Percentiles rank a stretch among this genome's conserved stretches.
These are phyloP conservation scores for Penicillium ochrochloron DNA, from an alignment of 495 filamentous ascomycete species.

Conservation along the genomic window DNA sequence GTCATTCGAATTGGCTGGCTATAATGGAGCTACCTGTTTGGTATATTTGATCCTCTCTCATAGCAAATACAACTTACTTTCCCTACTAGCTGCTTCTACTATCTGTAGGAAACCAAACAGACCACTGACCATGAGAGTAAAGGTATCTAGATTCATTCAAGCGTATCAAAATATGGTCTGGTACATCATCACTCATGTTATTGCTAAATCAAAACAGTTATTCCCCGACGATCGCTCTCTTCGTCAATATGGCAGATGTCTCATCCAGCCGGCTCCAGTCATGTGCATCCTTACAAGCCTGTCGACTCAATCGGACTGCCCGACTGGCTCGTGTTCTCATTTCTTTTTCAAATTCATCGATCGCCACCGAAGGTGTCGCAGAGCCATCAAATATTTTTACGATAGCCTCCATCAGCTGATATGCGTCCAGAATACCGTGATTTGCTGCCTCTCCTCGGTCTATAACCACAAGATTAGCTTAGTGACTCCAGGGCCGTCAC, in stretches of 20 bases:
- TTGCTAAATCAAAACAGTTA: not conserved
- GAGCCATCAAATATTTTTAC: slow-evolving; percentile 20
- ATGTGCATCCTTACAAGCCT: slow-evolving; percentile 65
- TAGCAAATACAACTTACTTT: not conserved
- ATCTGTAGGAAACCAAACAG: not conserved
- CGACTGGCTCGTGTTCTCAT: slow-evolving; percentile 53
- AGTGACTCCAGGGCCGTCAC: not conserved
- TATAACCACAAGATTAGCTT: slow-evolving; percentile 9
- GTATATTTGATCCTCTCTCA: not conserved
- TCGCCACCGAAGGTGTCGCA: slow-evolving; percentile 30
- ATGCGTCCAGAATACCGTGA: slow-evolving; percentile 57
- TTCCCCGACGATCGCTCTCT: slow-evolving; percentile 22
- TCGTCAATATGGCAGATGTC: slow-evolving; percentile 33
- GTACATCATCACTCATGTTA: not conserved
- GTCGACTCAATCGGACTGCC: slow-evolving; percentile 59
- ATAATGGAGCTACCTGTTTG: not conserved
- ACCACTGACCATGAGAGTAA: not conserved
- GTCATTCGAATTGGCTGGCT: not conserved
- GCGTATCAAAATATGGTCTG: not conserved
- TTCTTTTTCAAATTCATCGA: slow-evolving; percentile 57
- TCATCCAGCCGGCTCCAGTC: slow-evolving; percentile 47
- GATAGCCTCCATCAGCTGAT: slow-evolving; percentile 30
- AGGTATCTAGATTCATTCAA: not conserved
- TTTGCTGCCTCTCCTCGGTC: slow-evolving; percentile 62
- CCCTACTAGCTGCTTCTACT: not conserved